Base-by-base conservation (phyloP, 1,284 basidiomycete species). In the Leccinum griseonigrum region DNA sequence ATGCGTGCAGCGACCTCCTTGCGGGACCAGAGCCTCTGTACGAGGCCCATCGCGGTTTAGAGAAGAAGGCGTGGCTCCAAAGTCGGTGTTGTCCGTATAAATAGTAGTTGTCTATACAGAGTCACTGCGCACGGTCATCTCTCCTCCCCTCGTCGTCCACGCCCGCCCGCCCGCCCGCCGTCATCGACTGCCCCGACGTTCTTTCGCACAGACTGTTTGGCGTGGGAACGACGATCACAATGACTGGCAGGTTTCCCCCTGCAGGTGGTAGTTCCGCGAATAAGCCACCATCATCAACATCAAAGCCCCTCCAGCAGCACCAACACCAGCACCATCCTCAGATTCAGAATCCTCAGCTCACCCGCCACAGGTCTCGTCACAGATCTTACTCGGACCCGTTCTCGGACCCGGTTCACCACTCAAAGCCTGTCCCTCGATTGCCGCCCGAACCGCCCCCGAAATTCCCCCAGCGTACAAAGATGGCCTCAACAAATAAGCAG, bases 1-100 rank as follows among this genome's bases (percentile, higher is more conserved):
- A 97, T 92, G 68, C 85, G 84, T 8, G 76, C 74, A 8, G 87
- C 87, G 67, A 94, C 79, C 55, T 84, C 78, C 31, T 84, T 79
- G 57, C 90, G 81, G 5, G 85, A 77, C 81, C 81, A 81, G 28
- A 69, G 54, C 28, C 69, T 68, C 31, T 67, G 69, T n/a, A 78
- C 63, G 46, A 71, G 57, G 26, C 69, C 63, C 70, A 73, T 76
- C 7, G 22, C 6, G 46, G 50, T 52, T 52, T n/a, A 18, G 28
- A 40, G 43, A 22, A n/a, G 16, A 29, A 46, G 51, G 54, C 16
- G 55, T 54, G 54, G 34, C 34, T 53, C 36, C 53, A 54, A 34
- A 18, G 28, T n/a, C 46, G 32, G 38, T 38, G 56, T 69, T 53
- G 67, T 54, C 70, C 65, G 63, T 64, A 72, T 71, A 69, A 69